These are phyloP conservation scores for Dipodascopsis tothii DNA, from an alignment of 805 yeast genomes.

Conservation along the genomic window DNA sequence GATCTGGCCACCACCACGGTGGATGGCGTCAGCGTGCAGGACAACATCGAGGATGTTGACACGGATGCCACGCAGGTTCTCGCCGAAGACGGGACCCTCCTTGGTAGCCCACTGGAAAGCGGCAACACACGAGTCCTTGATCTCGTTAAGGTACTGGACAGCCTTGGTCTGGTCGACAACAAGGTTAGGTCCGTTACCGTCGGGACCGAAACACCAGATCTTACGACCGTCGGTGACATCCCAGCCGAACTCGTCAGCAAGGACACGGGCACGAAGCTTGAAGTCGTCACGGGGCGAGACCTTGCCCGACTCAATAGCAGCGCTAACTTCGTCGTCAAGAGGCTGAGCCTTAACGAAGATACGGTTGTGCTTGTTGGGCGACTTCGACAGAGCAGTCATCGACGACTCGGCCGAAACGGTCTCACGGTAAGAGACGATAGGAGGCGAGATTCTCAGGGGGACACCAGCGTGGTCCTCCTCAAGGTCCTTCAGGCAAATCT, in stretches of 20 bases:
- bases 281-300: conserved; percentile 93
- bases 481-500: conserved; percentile 91
- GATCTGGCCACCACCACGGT: conserved; percentile 99
- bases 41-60: conserved; percentile 98
- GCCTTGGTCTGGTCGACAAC: conserved; percentile 99
- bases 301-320: conserved; percentile 88
- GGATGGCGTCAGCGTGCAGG: conserved; percentile 99
- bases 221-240: conserved; percentile 99
- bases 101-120: conserved; percentile 99
- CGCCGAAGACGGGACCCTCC: conserved; percentile 99
- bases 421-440: conserved; percentile 98
- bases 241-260: conserved; percentile 99
- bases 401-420: conserved; percentile 90
- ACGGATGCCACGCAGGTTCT: conserved; percentile 91
- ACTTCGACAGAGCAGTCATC: conserved; percentile 93
- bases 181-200: conserved; percentile 96
- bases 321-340: conserved; percentile 82
- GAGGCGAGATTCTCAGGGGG: conserved; percentile 95
- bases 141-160: conserved; percentile 96
- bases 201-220: conserved; percentile 99
- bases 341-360: conserved; percentile 96
- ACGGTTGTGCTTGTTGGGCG: conserved; percentile 99
- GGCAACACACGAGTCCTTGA: conserved; percentile 98
- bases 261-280: conserved; percentile 96
- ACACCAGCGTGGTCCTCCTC: conserved; percentile 99